These are phyloP conservation scores for Xerocomus nothofagi DNA, from an alignment of 1,284 basidiomycete genomes.

Conservation along the genomic window DNA sequence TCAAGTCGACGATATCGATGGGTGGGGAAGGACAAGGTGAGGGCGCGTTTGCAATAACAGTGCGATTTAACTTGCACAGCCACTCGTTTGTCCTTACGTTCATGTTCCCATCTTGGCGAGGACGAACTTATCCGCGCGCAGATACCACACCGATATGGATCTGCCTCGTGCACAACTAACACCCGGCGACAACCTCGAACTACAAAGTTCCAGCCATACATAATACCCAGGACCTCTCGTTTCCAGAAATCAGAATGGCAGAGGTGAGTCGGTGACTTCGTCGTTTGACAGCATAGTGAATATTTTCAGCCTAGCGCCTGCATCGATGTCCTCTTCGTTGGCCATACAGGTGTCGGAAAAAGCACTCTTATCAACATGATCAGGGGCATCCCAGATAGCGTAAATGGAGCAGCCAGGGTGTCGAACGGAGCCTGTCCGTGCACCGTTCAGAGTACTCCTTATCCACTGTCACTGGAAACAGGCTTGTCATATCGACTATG, in stretches of 20 bases:
- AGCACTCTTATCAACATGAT: conserved; percentile 31
- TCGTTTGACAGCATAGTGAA: conserved; percentile 3
- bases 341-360: conserved; percentile 30
- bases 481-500: conserved; percentile 19
- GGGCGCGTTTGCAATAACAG: no score
- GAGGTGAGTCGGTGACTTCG: conserved; percentile 16
- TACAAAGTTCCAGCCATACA: not conserved
- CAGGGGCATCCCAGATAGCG: conserved; percentile 10
- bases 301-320: conserved; percentile 8
- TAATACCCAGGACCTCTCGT: not conserved
- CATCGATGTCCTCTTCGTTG: conserved; percentile 26
- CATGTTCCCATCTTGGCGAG: not conserved
- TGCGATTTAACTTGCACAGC: conserved; percentile 14
- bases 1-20: conserved; percentile 1
- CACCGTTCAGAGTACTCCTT: conserved; percentile 16
- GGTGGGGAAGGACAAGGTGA: not conserved
- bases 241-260: conserved; percentile 12
- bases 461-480: conserved; percentile 3
- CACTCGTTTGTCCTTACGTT: no score
- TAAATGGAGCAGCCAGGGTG: conserved; percentile 14
- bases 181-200: not conserved
- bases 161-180: conserved; percentile 24
- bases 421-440: conserved; percentile 22
- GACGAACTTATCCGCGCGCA: conserved; percentile 4
- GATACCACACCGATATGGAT: conserved; percentile 24